A percentile compares a stretch with the other conserved stretches of the same genome.
These are phyloP conservation scores for Xanthoceras sorbifolium DNA, from an alignment of 345 rosid genomes.

Conservation along the genomic window DNA sequence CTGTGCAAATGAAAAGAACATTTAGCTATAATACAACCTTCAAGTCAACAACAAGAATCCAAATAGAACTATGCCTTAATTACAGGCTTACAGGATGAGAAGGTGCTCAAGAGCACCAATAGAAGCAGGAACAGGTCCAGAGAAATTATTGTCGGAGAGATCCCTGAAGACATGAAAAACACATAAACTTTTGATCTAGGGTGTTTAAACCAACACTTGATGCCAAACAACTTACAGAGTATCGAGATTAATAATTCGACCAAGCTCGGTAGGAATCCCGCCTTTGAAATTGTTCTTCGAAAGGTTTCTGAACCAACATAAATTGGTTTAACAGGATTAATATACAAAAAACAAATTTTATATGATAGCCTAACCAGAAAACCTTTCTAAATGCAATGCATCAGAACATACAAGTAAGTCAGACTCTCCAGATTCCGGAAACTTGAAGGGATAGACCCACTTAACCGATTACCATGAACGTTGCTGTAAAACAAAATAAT, in stretches of 20 bases:
- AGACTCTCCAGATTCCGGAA: conserved; percentile 76
- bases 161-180: conserved; percentile 48
- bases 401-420: conserved; percentile 76
- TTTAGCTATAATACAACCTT: not conserved
- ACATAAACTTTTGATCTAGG: not conserved
- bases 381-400: not conserved
- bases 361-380: not conserved
- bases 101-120: conserved; percentile 93
- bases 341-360: not conserved
- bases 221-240: conserved; percentile 54
- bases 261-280: conserved; percentile 69
- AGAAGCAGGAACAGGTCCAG: conserved; percentile 74
- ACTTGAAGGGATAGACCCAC: conserved; percentile 74
- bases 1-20: conserved; percentile 25
- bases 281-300: conserved; percentile 80
- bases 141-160: conserved; percentile 75
- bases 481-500: conserved; percentile 43
- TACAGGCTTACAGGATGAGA: conserved; percentile 61
- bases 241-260: conserved; percentile 83
- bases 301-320: conserved; percentile 59
- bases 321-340: not conserved
- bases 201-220: not conserved
- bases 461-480: conserved; percentile 80
- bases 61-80: not conserved
- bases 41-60: not conserved